Base-by-base conservation (phyloP, 2,329 filamentous ascomycete species). In the Neonectria sp. region DNA sequence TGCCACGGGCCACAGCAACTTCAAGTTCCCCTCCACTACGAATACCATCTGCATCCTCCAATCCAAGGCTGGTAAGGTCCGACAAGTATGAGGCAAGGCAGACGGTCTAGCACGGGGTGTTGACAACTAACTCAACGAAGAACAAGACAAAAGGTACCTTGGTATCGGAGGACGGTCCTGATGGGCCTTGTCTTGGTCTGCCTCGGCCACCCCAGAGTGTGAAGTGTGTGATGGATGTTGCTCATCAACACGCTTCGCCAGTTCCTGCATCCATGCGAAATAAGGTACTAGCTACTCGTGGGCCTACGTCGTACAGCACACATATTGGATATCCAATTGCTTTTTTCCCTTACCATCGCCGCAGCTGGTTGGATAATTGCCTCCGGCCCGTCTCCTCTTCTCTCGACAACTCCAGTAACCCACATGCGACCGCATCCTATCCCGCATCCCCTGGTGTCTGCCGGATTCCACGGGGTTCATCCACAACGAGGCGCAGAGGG, bases 361-460 rank as follows among this genome's bases (percentile, higher is more conserved):
- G 55, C 66, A 57, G 60, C 69, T 77, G 75, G 75, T 77, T 77
- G 73, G 76, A 68, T 70, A 77, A 77, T 76, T 57, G 68, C 52
- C 31, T 35, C 51, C 58, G 57, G 60, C 53, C 55, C 61, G 70
- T 75, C 65, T 74, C 71, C 73, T 71, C 73, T 67, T 68, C 65
- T 71, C 66, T 73, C 65, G 65, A 70, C 60, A 68, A 67, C 63
- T 63, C 68, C 71, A 71, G 48, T 70, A 69, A 62, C 52, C 69
- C 46, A 67, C 63, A 74, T 60, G 67, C 52, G 65, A 56, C 65
- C 59, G 66, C 71, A 68, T 70, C 65, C 60, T 68, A 61, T 74
- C 64, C 71, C 68, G 61, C 70, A 68, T 69, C 68, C 63, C 63
- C 67, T 63, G 35, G 55, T 60, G 60, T 71, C 66, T 43, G 62